These are phyloP conservation scores for Malassezia globosa DNA, from an alignment of 1,284 basidiomycete species.

Conservation along the genomic window DNA sequence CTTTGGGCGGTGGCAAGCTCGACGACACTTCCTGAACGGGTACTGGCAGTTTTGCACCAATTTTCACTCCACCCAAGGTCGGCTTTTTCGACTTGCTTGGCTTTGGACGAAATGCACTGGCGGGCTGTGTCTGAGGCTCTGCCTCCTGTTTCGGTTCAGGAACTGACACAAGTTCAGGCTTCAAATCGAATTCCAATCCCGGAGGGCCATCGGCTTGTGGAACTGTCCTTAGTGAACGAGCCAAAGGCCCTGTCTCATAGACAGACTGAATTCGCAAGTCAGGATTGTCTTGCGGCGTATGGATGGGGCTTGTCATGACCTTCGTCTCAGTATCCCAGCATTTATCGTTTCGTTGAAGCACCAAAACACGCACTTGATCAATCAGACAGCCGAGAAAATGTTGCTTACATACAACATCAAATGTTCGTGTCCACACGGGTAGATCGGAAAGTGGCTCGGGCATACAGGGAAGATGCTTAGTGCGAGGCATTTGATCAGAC, in stretches of 20 bases:
- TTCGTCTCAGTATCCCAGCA: conserved; percentile 11
- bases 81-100: conserved; percentile 7
- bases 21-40: too few relatives aligned
- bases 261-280: too few relatives aligned
- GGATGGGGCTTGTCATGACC: background rate
- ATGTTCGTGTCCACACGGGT: background rate
- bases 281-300: background rate
- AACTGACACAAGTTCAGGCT: too few relatives aligned
- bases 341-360: conserved; percentile 1
- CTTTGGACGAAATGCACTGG: background rate
- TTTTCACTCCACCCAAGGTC: conserved; percentile 8
- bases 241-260: too few relatives aligned
- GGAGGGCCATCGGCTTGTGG: too few relatives aligned
- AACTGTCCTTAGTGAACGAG: too few relatives aligned
- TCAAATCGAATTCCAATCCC: too few relatives aligned
- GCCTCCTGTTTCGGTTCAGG: background rate
- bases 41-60: conserved; percentile 4
- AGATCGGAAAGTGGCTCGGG: conserved; percentile 13
- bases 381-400: conserved; percentile 4
- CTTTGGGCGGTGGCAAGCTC: background rate
- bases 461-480: background rate
- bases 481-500: background rate
- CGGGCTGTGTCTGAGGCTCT: background rate
- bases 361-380: background rate
- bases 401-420: background rate